Evolutionary conservation across 2,329 filamentous ascomycete species (phyloP).

Genomic region (Ceratocystis smalleyi): DNA sequence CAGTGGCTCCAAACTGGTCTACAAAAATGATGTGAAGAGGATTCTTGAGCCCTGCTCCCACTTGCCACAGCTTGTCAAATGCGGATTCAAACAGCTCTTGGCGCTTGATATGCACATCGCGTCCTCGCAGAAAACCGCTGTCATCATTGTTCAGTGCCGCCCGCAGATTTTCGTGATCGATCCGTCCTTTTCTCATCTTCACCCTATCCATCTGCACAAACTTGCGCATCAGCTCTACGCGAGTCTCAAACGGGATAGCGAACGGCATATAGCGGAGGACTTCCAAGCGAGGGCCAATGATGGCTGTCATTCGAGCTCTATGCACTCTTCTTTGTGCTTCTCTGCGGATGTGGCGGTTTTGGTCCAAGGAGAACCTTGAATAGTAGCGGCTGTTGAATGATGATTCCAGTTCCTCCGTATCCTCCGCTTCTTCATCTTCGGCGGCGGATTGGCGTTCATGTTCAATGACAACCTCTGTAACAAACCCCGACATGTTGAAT

Average conservation of each 20-base stretch:
- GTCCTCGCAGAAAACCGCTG: constrained; percentile 25
- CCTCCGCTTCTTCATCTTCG: constrained; percentile 25
- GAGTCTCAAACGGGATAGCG: constrained; percentile 79
- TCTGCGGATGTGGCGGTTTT: background rate
- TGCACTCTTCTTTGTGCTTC: constrained; percentile 29
- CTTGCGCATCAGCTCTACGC: constrained; percentile 83
- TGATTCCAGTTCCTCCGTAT: constrained; percentile 22
- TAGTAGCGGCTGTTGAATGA: background rate
- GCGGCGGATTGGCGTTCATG: constrained; percentile 60
- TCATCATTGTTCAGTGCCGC: constrained; percentile 8
- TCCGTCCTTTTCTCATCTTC: constrained; percentile 47
- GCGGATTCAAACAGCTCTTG: constrained; percentile 75
- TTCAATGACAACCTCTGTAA: constrained; percentile 71
- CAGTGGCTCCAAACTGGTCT: constrained; percentile 69
- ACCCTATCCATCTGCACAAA: constrained; percentile 62
- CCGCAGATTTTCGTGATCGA: constrained; percentile 19
- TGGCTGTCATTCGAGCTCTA: constrained; percentile 56
- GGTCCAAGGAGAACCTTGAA: background rate
- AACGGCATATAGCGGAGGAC: constrained; percentile 94
- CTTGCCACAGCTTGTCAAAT: constrained; percentile 61
- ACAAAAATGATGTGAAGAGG: constrained; percentile 94
- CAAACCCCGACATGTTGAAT: constrained; percentile 80
- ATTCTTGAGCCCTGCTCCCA: constrained; percentile 77
- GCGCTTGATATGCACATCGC: constrained; percentile 67
- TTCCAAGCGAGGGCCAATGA: constrained; percentile 72